These are phyloP conservation scores for Apiospora marii DNA, from an alignment of 2,329 filamentous ascomycete genomes.

Conservation along the genomic window DNA sequence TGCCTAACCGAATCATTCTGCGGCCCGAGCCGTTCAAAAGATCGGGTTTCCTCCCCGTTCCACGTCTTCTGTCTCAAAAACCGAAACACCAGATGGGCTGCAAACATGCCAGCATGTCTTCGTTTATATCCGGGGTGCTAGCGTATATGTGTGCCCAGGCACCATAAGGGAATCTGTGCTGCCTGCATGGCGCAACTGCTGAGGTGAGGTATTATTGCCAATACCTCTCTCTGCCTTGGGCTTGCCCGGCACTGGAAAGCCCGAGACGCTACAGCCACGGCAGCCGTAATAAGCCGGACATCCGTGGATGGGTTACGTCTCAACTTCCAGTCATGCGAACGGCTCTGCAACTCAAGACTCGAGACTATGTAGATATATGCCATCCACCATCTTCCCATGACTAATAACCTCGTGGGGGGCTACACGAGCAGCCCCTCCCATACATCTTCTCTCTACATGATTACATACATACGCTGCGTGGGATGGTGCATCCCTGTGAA, in stretches of 20 bases:
- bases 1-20: not conserved
- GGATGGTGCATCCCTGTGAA: not conserved
- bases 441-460: not conserved
- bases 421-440: not conserved
- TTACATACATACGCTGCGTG: not conserved
- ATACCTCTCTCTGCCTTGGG: too few relatives aligned
- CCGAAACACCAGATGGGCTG: not conserved
- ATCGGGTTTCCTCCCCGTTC: not conserved
- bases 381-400: not conserved
- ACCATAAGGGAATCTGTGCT: too few relatives aligned
- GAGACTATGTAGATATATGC: not conserved
- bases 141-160: too few relatives aligned
- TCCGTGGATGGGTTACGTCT: not conserved
- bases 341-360: not conserved
- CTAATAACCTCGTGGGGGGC: too few relatives aligned
- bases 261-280: not conserved
- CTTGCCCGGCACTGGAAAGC: not conserved
- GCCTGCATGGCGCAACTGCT: too few relatives aligned
- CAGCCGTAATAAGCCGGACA: not conserved
- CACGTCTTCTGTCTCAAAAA: not conserved
- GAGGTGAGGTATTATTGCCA: too few relatives aligned
- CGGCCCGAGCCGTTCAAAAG: slow-evolving; percentile 1
- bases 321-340: not conserved
- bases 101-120: not conserved
- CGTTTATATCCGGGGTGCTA: not conserved